A percentile compares a stretch with the other conserved stretches of the same genome.
Evolutionary conservation across 768 basidiomycete species (phyloP).

Genomic region (Leccinum boreale): DNA sequence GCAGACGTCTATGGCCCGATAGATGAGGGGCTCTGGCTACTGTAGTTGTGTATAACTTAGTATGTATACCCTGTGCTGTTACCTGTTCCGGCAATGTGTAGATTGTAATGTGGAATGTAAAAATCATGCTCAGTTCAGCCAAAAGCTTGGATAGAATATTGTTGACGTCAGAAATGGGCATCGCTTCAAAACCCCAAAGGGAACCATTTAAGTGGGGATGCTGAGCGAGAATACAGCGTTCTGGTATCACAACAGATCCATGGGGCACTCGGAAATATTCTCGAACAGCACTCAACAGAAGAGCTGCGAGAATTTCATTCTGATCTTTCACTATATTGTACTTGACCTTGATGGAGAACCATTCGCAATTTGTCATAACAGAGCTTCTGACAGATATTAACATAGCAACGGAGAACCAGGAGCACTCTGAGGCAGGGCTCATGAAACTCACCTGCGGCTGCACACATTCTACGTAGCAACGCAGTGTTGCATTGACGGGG

Average conservation of each 20-base stretch:
- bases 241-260: neutral
- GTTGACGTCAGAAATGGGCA: neutral
- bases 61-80: neutral
- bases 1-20: neutral
- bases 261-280: neutral
- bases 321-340: neutral
- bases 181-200: neutral
- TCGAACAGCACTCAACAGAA: neutral
- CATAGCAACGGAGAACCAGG: neutral
- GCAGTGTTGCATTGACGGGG: neutral
- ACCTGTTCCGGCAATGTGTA: neutral
- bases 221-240: neutral
- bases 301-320: neutral
- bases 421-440: neutral
- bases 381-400: neutral
- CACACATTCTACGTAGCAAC: neutral
- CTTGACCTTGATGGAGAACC: neutral
- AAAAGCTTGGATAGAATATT: neutral
- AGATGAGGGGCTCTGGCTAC: neutral
- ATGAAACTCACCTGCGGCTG: neutral
- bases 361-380: neutral
- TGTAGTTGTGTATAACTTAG: neutral
- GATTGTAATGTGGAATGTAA: constrained; percentile 5
- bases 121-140: neutral
- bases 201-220: neutral